Evolutionary conservation across 768 basidiomycete species (phyloP), one percentile per base, ranked within the genome.

Genomic region (Boletales sp.): DNA sequence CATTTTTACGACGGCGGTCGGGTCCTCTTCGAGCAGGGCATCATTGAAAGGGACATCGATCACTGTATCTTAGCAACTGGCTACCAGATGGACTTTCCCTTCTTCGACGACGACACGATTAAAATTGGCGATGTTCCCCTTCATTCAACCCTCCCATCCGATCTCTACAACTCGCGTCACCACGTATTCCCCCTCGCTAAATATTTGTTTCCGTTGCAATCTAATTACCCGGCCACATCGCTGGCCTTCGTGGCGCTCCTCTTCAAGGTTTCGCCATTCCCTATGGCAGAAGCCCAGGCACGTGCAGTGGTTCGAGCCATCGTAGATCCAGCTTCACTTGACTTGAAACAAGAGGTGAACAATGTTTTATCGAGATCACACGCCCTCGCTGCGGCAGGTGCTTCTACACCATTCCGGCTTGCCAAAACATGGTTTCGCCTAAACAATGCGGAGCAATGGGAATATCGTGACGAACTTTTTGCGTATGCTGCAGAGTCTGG

Each of bases 231-330:
- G 74, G 70, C 74, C 2, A 61, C 73, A 1, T 76, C 76, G 5
- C 60, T 90, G 36, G 85, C 81, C 9, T 89, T 92, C 65, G 70
- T 87, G 44, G 81, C 87, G 2, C 76, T 90, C 11, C 73, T 74
- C 1, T 62, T 73, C 25, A 70, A 72, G 32, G 81, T 90, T 19
- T 76, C 76, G 0, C 93, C 92, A 3, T 78, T 94, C 51, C 91
- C 90, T 1, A 60, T 92, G 0, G 73, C 85, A 42, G 90, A 96
- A 66, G 81, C 80, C 0, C 94, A 95, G 67, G 84, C 85, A 1
- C 79, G 77, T 0, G 84, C 82, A 3, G 74, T 81, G 8, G 63
- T 83, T 18, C 72, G 73, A 19, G 79, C 76, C 0, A 86, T 88
- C 51, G 70, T 70, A 13, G 57, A 81, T 45, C 82, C 80, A 1